Evolutionary conservation across 2,329 filamentous ascomycete species (phyloP), one percentile per base, ranked within the genome.

Genomic region (Blastomyces parvus): DNA sequence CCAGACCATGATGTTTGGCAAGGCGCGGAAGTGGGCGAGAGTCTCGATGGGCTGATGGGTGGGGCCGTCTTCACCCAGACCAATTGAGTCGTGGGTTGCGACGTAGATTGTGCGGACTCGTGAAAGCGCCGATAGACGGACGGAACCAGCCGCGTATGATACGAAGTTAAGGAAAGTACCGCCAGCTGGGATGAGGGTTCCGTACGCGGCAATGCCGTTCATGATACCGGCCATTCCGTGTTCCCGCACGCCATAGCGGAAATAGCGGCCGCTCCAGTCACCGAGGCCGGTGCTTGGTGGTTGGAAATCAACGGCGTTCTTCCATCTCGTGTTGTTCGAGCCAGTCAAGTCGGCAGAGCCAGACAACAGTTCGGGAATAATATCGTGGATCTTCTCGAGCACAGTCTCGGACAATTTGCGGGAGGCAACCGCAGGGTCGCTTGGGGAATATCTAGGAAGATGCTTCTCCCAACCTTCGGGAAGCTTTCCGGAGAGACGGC

Each of bases 101-200:
- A 97, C 85, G 88, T 94, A 96, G 83, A 99, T 92, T 76, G 86
- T 84, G 73, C 93, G 93, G 77, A 92, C 84, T 79, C 90, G 92
- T 57, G 92, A 96, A 70, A 99, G 86, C 50, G 94, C 87, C 46
- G 92, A 96, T 66, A 99, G 87, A 80, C 94, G 93, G 76, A 97
- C 88, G 73, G 94, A 88, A 80, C 94, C 94, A 69, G 94, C 91
- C 70, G 90, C 93, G 78, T 99, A 99, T 33, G 93, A 97, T 70
- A 97, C 91, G 79, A 99, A 99, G 88, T 97, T 99, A 71, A 99
- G 84, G 88, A 99, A 99, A 73, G 94, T 97, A 80, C 94, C 94
- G 69, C 87, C 87, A 71, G 92, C 96, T 70, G 94, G 94, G 75
- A 99, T 88, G 74, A 97, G 83, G 74, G 91, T 96, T 72, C 94